Conservation (phyloP, 495 filamentous ascomycete species). For the Pyrenula massariospora region DNA sequence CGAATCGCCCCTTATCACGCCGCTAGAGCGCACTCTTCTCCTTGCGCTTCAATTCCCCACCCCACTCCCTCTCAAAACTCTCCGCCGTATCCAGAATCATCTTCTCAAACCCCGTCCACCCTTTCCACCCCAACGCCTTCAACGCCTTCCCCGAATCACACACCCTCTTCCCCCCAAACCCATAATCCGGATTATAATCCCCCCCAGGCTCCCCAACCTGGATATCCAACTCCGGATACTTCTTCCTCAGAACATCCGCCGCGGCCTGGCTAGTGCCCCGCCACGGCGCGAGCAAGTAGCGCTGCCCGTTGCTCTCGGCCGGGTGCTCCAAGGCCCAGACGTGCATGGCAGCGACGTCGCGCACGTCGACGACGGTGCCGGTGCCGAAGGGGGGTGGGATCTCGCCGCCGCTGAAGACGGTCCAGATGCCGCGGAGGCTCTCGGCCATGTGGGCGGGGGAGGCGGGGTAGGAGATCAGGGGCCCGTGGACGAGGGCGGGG, state of each 20-base stretch:
- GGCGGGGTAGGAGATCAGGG: constrained; percentile 12
- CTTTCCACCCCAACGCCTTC: constrained; percentile 4
- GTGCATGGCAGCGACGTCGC: constrained; percentile 29
- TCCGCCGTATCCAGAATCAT: background rate
- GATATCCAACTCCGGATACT: constrained; percentile 11
- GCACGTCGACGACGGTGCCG: constrained; percentile 24
- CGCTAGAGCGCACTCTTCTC: too few species aligned
- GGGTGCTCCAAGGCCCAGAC: constrained; percentile 23
- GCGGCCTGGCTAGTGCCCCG: constrained; percentile 22
- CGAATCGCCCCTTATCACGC: too few species aligned
- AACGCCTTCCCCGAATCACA: constrained; percentile 7
- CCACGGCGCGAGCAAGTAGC: constrained; percentile 23
- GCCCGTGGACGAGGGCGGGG: constrained; percentile 18
- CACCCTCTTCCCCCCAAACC: constrained; percentile 7
- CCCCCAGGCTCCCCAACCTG: constrained; percentile 12
- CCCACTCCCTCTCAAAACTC: constrained; percentile 1
- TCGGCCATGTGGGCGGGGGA: constrained; percentile 7
- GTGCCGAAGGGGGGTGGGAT: constrained; percentile 10
- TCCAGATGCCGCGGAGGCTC: constrained; percentile 9
- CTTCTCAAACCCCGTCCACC: constrained; percentile 9
- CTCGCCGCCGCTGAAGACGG: constrained; percentile 10
- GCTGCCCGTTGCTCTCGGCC: constrained; percentile 18
- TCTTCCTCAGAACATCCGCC: constrained; percentile 7
- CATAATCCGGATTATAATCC: constrained; percentile 10
- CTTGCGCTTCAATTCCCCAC: background rate